Base-by-base conservation (phyloP, 768 basidiomycete genomes). In the Hemileccinum impolitum region DNA sequence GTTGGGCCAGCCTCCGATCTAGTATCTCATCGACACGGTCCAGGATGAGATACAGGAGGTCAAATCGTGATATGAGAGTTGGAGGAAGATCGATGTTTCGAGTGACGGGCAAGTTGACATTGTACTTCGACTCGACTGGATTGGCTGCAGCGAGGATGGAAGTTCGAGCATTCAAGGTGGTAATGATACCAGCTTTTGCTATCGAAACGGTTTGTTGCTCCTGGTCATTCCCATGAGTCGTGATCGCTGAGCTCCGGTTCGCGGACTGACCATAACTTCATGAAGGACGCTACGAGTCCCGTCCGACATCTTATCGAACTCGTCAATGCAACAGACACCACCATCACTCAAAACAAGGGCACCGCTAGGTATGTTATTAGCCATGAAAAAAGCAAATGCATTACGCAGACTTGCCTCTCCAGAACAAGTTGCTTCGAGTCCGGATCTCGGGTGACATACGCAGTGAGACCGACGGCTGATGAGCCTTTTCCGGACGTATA, bases 151-250 rank as follows among this genome's bases (percentile, higher is more conserved):
- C 96, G 10, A 99, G 77, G 56, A 99, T 94, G 0, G 95, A 97
- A 0, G 96, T 98, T n/a, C 96, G 79, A 0, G 96, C 96, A 60
- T 99, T 99, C 50, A 99, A 76, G 0, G 96, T 99, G 0, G 96
- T 97, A 62, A 97, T 97, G 57, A 99, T 99, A 10, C 96, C 96
- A 0, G 96, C 96, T 70, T 98, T 99, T 6, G 96, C 96, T 53
- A 98, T 95, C 4, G 94, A 97, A 17, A 97, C 95, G 1, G 95
- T 98, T 84, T 97, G 94, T 84, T 97, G 94, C 80, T 98, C 94
- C 94, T 96, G n/a, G 15, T 23, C 53, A 11, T 37, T 15, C 25
- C 17, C 21, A 36, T 36, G 26, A 48, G 47, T 50, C 18, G 52
- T 37, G 14, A 10, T 28, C 15, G 26, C 37, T 23, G 17, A 38